Percentiles rank a stretch among this genome's conserved stretches.
These are phyloP conservation scores for Penicillium sp. DNA, from an alignment of 2,329 filamentous ascomycete genomes.

Conservation along the genomic window DNA sequence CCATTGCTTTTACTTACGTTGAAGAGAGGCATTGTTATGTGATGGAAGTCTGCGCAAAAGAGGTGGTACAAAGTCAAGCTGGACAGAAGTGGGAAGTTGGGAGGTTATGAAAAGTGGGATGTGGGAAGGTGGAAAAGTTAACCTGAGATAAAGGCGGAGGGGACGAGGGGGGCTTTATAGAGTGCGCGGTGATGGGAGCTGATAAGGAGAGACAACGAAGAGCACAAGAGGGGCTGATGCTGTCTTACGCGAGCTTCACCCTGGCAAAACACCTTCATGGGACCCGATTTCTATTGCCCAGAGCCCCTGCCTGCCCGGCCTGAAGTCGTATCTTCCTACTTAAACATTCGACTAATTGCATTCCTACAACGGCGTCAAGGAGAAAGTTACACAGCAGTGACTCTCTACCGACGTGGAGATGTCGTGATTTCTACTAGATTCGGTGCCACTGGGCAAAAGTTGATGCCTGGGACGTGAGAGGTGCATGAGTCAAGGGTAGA, in stretches of 20 bases:
- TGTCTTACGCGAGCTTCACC: too few relatives aligned
- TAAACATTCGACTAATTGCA: background rate
- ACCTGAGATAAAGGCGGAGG: constrained; percentile 13
- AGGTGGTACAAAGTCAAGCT: too few relatives aligned
- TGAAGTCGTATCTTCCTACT: background rate
- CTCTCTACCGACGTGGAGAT: constrained; percentile 5
- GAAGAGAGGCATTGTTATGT: constrained; percentile 38
- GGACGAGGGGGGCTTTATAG: constrained; percentile 9
- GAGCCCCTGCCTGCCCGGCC: too few relatives aligned
- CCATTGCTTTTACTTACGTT: constrained; percentile 38
- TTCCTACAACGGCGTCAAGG: background rate
- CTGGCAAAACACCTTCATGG: too few relatives aligned
- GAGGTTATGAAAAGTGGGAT: background rate
- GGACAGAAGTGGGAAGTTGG: too few relatives aligned
- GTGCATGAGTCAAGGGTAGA: background rate
- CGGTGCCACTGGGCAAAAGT: background rate
- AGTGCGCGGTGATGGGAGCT: constrained; percentile 6
- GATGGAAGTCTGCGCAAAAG: background rate
- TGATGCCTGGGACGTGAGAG: too few relatives aligned
- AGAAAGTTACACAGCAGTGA: constrained; percentile 9
- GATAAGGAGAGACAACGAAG: constrained; percentile 19
- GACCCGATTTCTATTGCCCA: too few relatives aligned
- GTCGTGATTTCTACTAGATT: constrained; percentile 7
- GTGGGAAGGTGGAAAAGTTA: constrained; percentile 9
- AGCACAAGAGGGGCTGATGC: too few relatives aligned